These are phyloP conservation scores for Cicer arietinum DNA, from an alignment of 306 rosid species.

Conservation along the genomic window DNA sequence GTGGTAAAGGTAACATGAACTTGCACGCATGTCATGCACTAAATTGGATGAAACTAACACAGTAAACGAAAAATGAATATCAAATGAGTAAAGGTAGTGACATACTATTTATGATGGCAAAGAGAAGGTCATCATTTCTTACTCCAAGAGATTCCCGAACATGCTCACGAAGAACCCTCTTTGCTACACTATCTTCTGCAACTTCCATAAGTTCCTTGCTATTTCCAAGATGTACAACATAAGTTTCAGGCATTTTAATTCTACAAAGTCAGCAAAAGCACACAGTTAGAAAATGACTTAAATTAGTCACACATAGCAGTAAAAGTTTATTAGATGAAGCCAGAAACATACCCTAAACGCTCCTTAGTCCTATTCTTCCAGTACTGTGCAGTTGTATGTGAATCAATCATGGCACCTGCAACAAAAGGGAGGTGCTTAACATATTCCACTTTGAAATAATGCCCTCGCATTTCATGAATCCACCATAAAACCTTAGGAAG, in stretches of 20 bases:
- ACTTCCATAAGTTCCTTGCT: conserved; percentile 97
- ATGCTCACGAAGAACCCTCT: conserved; percentile 93
- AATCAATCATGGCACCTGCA: conserved; percentile 99
- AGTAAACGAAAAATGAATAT: conserved; percentile 3
- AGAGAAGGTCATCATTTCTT: conserved; percentile 84
- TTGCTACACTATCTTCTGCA: conserved; percentile 85
- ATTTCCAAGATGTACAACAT: conserved; percentile 96
- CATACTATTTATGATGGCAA: conserved; percentile 95
- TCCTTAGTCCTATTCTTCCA: conserved; percentile 90
- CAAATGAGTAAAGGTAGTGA: conserved; percentile 1
- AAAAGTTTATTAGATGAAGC: background rate
- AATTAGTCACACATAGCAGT: background rate
- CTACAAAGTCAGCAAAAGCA: conserved; percentile 46
- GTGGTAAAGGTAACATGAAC: conserved; percentile 11
- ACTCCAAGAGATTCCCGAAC: conserved; percentile 89
- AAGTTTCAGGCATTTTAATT: conserved; percentile 87
- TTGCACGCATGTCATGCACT: conserved; percentile 22
- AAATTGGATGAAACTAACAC: conserved; percentile 10
- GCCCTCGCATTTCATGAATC: conserved; percentile 99
- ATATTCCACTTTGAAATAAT: conserved; percentile 94
- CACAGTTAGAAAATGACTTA: conserved; percentile 12
- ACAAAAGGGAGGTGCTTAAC: conserved; percentile 99
- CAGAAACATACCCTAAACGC: conserved; percentile 66
- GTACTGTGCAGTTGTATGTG: conserved; percentile 85
- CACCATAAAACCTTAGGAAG: conserved; percentile 99